Percentiles rank a stretch among this genome's conserved stretches.
These are phyloP conservation scores for Colletotrichum agaves DNA, from an alignment of 2,329 filamentous ascomycete species.

Conservation along the genomic window DNA sequence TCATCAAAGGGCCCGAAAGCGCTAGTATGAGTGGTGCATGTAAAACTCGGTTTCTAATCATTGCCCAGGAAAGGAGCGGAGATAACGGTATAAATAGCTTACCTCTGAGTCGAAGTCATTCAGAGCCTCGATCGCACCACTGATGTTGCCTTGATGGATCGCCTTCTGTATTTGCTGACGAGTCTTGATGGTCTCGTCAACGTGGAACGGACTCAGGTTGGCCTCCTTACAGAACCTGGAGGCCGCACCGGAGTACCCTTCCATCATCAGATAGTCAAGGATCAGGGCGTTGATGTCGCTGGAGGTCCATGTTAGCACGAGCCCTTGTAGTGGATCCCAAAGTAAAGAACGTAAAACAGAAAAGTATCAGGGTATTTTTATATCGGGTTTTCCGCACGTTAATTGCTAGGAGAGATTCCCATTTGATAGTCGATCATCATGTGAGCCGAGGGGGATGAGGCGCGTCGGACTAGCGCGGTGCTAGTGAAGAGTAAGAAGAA, in stretches of 20 bases:
- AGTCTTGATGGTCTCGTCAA: constrained; percentile 77
- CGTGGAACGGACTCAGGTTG: constrained; percentile 80
- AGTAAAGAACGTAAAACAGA: constrained; percentile 21
- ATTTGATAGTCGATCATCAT: constrained; percentile 93
- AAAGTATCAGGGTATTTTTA: constrained; percentile 72
- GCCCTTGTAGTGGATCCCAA: not conserved
- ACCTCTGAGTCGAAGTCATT: constrained; percentile 94
- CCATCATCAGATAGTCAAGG: constrained; percentile 95
- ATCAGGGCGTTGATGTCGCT: constrained; percentile 97
- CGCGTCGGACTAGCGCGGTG: constrained; percentile 22
- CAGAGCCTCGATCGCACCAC: constrained; percentile 84
- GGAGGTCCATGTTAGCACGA: constrained; percentile 44
- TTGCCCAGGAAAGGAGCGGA: constrained; percentile 54
- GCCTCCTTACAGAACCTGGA: constrained; percentile 95
- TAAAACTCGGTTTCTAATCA: constrained; percentile 93
- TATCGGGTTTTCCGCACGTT: constrained; percentile 87
- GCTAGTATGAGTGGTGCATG: constrained; percentile 99
- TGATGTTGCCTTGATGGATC: constrained; percentile 87
- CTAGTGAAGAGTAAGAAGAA: constrained; percentile 16
- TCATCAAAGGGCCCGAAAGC: constrained; percentile 89
- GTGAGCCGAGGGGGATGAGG: constrained; percentile 44
- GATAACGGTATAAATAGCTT: constrained; percentile 52
- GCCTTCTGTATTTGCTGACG: constrained; percentile 85
- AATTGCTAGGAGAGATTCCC: constrained; percentile 99
- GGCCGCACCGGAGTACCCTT: constrained; percentile 92